Conservation (phyloP, 352 stramenopile genomes). For the Pythium biforme region DNA sequence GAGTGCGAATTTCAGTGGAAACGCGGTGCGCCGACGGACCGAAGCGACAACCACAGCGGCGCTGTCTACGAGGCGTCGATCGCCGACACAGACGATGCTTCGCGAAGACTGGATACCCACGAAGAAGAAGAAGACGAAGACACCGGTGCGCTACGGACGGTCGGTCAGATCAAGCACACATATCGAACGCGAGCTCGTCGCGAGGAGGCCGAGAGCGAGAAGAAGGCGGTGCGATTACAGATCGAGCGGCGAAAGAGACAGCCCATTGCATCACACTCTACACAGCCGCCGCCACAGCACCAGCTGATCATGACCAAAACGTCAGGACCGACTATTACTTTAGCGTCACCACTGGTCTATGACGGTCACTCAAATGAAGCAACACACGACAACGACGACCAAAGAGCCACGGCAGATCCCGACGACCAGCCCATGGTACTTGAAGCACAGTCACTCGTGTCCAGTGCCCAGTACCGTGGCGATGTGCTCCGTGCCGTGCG, state of each 20-base stretch:
- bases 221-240: conserved; percentile 10
- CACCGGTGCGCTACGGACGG: conserved; percentile 23
- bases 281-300: no score
- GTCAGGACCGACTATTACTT: background rate
- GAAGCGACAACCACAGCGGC: background rate
- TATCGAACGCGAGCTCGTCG: conserved; percentile 39
- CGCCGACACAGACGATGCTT: background rate
- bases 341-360: no score
- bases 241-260: conserved; percentile 19
- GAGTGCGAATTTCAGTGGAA: background rate
- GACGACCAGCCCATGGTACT: conserved; percentile 3
- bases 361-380: no score
- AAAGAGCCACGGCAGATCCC: background rate
- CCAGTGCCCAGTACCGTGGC: conserved; percentile 24
- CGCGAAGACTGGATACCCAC: no score
- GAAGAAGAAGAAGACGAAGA: background rate
- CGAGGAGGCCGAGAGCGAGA: conserved; percentile 31
- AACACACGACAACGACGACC: background rate
- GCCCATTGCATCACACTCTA: no score
- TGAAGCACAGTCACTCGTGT: conserved; percentile 2
- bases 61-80: background rate
- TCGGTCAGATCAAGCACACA: conserved; percentile 42
- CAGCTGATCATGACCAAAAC: background rate
- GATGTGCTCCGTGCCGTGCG: conserved; percentile 39
- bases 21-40: background rate